phyloP scores from a whole-genome alignment of 2,329 filamentous ascomycete species.

The Exserohilum rostratum region DNA sequence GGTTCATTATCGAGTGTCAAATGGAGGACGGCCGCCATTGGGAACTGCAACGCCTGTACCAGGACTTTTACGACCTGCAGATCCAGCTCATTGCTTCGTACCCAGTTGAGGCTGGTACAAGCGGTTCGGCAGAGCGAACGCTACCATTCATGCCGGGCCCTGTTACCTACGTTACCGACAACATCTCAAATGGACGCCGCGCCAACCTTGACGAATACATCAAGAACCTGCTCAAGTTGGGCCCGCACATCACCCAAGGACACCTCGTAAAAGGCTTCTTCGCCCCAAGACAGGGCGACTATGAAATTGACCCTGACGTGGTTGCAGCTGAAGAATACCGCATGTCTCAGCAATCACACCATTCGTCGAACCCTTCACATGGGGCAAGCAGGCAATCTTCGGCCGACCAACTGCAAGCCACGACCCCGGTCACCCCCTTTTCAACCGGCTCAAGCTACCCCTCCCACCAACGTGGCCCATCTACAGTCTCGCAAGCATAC shows the following conservation, averaged over 20 bases:
- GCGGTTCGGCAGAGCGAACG: slow-evolving; percentile 73
- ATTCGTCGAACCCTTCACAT: slow-evolving; percentile 47
- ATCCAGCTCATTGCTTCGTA: slow-evolving; percentile 92
- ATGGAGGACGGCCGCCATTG: slow-evolving; percentile 90
- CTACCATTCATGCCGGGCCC: slow-evolving; percentile 98
- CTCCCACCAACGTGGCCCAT: slow-evolving; percentile 51
- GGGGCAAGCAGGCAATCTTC: slow-evolving; percentile 46
- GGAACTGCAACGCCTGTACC: slow-evolving; percentile 93
- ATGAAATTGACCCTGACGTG: slow-evolving; percentile 80
- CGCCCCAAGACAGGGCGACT: slow-evolving; percentile 85
- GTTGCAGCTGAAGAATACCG: slow-evolving; percentile 72
- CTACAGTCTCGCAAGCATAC: slow-evolving; percentile 38
- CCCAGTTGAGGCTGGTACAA: slow-evolving; percentile 89
- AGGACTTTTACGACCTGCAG: slow-evolving; percentile 99
- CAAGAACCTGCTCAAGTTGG: slow-evolving; percentile 84
- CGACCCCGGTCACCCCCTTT: slow-evolving; percentile 44
- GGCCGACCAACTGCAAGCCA: slow-evolving; percentile 47
- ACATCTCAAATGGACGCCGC: slow-evolving; percentile 89
- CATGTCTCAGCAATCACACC: slow-evolving; percentile 64
- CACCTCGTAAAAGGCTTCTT: slow-evolving; percentile 90
- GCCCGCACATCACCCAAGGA: slow-evolving; percentile 81
- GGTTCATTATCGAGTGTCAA: slow-evolving; percentile 93
- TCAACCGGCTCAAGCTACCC: slow-evolving; percentile 48
- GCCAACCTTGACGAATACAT: slow-evolving; percentile 96
- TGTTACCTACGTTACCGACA: slow-evolving; percentile 97